Base-by-base conservation (phyloP, 2,329 filamentous ascomycete genomes). In the Monosporascus sp. region DNA sequence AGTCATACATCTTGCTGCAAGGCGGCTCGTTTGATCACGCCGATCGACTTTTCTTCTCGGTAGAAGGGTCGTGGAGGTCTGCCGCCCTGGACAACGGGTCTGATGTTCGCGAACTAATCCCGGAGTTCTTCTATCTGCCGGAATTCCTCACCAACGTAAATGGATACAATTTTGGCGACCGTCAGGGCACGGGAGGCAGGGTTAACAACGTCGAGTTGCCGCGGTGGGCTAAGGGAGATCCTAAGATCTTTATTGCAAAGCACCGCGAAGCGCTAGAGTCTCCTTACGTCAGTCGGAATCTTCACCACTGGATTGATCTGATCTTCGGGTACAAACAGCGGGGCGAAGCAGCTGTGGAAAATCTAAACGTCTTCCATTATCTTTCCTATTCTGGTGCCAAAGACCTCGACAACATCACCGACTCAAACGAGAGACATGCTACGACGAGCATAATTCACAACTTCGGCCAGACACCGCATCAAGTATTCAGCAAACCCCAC, bases 401-500 rank as follows among this genome's bases (percentile, higher is more conserved):
- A 58, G 90, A 99, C 67, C 75, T 99, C 5, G 94, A 99, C 68
- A 86, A 85, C 50, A 97, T 99, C 55, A 84, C 86, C 7, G 93
- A 97, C 65, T 88, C 89, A 0, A 84, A 93, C 52, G 92, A 97
- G 69, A 82, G 91, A 44, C 78, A 91, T 6, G 89, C 93, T 5
- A 93, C 91, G 0, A 97, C 96, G 51, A 90, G 90, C 36, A 96
- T 97, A 60, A 97, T 99, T 62, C 93, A 99, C 71, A 97, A 97
- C 62, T 99, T 99, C 69, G 94, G 94, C 0, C 94, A 99, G 69
- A 99, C 95, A 1, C 94, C 95, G 2, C 89, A 95, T 62, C 95
- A 99, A 68, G 88, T 97, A 17, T 99, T 97, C 68, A 82, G 84
- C 45, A 86, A 87, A 54, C 79, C 88, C 14, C 94, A 99, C 69